These are phyloP conservation scores for Aristolochia californica DNA, from an alignment of 164 flowering plant genomes.

Conservation along the genomic window DNA sequence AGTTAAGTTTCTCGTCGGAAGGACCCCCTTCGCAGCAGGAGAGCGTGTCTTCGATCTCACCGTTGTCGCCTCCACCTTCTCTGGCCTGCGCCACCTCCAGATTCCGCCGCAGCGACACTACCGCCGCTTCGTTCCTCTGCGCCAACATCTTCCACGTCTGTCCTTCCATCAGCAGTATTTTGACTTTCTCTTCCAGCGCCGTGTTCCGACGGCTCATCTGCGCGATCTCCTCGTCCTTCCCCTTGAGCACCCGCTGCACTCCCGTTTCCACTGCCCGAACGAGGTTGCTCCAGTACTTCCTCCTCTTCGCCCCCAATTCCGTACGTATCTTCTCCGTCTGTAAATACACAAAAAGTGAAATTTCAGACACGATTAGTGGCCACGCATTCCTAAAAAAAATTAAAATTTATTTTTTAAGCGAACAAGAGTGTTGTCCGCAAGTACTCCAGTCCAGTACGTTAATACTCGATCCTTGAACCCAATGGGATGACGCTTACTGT, in stretches of 20 bases:
- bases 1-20: background rate
- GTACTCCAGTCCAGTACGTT: too few species aligned
- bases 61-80: constrained; percentile 1
- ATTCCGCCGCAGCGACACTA: constrained; percentile 8
- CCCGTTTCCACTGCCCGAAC: constrained; percentile 1
- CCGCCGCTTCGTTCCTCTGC: constrained; percentile 8
- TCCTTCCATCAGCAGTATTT: constrained; percentile 5
- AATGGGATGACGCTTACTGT: too few species aligned
- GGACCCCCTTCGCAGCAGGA: too few species aligned
- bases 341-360: background rate
- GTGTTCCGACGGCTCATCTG: constrained; percentile 4
- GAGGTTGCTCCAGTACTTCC: constrained; percentile 4
- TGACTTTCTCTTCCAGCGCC: constrained; percentile 10
- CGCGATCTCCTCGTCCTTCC: constrained; percentile 11
- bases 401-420: too few species aligned
- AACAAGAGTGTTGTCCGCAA: too few species aligned
- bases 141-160: constrained; percentile 9
- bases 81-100: constrained; percentile 4
- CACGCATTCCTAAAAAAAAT: too few species aligned
- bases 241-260: constrained; percentile 4
- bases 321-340: constrained; percentile 11
- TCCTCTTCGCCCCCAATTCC: constrained; percentile 8
- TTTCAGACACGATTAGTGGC: too few species aligned
- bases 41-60: background rate
- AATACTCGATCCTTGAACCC: too few species aligned